Evolutionary conservation across 148 eudicot genomes (phyloP), one percentile per base, ranked within the genome.

Genomic region (Polygonum maritimum): DNA sequence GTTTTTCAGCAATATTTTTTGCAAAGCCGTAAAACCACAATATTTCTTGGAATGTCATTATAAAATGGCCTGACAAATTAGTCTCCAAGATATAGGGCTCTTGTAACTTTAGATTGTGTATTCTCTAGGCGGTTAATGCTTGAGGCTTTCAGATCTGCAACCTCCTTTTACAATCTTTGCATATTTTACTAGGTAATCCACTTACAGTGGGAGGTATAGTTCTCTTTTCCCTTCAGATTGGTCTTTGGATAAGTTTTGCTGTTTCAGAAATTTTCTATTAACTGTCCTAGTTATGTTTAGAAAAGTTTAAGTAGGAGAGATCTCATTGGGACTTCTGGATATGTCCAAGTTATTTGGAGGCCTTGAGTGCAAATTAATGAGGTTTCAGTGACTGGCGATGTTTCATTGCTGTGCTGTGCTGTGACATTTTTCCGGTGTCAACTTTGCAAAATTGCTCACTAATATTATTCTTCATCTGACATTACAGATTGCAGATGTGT

Each of bases 401-500:
- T n/a, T 40, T 45, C 49, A 18, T 40, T 8, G n/a, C 11, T 19
- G 18, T 71, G n/a, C 11, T 19, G 18, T 71, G 22, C 31, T 45
- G n/a, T 26, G 76, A 48, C 11, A 39, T 73, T 4, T 2, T 48
- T 62, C 51, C 35, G 15, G 21, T 41, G 33, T 40, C 45, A 35
- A 35, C 22, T 38, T 36, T 14, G 21, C 2, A 67, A 7, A 67
- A n/a, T 15, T 67, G 7, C 40, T 63, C 3, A 14, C 19, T 72
- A 2, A 72, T 45, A 26, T 41, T n/a, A 22, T 41, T 35, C 74
- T 72, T 7, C 15, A 9, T 71, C 44, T 19, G 52, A 19, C 2
- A 52, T 19, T 79, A 74, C 81, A 94, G 98, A 90, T 94, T 76
- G 96, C 98, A 51, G 97, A 94, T 88, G 98, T 94, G 44, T 94